Evolutionary conservation across 768 basidiomycete species (phyloP).

Genomic region (Phaeolepiota aurea): DNA sequence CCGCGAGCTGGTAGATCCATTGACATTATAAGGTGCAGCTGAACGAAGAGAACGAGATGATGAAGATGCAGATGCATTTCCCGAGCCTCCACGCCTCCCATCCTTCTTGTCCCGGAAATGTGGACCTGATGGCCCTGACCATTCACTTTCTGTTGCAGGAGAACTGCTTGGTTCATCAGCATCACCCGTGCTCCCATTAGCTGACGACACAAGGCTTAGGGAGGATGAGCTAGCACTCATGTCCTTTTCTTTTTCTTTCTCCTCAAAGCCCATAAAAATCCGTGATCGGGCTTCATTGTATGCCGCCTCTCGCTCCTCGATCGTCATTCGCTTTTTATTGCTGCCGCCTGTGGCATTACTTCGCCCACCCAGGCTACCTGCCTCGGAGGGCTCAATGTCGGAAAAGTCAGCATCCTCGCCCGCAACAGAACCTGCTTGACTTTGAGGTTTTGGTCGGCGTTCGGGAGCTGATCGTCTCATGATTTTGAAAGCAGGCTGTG

Average conservation of each 20-base stretch:
- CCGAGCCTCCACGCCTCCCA: conserved; percentile 30
- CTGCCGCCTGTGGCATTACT: conserved; percentile 55
- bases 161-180: conserved; percentile 63
- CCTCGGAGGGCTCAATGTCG: conserved; percentile 72
- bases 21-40: conserved; percentile 37
- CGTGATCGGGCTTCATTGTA: conserved; percentile 81
- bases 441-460: conserved; percentile 48
- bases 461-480: conserved; percentile 64
- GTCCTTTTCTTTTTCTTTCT: conserved; percentile 65
- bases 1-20: conserved; percentile 55
- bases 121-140: conserved; percentile 48
- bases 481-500: conserved; percentile 80
- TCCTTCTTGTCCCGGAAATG: conserved; percentile 50
- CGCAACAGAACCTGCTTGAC: conserved; percentile 64
- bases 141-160: conserved; percentile 76
- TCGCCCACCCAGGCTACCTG: conserved; percentile 67
- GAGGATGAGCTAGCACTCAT: conserved; percentile 74
- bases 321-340: conserved; percentile 66
- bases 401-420: conserved; percentile 75
- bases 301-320: conserved; percentile 84
- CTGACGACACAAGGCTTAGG: conserved; percentile 53
- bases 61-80: conserved; percentile 41
- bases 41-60: conserved; percentile 56
- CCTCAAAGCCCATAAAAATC: conserved; percentile 81
- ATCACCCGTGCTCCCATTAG: conserved; percentile 50